A percentile compares a stretch with the other conserved stretches of the same genome.
phyloP scores from a whole-genome alignment of 768 basidiomycete species.

The Tephrocybe sp. region DNA sequence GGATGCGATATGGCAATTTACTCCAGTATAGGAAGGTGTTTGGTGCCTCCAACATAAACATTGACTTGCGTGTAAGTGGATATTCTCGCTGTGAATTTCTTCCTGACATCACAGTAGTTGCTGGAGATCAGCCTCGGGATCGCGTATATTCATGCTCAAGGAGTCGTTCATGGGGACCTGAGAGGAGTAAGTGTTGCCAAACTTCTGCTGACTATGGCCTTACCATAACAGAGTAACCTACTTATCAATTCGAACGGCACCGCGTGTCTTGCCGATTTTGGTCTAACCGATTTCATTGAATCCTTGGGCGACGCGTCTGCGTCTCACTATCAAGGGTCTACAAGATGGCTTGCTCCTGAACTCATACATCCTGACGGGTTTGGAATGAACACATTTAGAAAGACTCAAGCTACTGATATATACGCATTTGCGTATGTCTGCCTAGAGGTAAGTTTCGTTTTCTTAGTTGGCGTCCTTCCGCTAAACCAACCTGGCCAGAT shows the following conservation, averaged over 20 bases:
- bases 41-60: slow-evolving; percentile 16
- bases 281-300: slow-evolving; percentile 18
- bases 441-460: slow-evolving; percentile 9
- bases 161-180: slow-evolving; percentile 17
- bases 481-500: too few species aligned
- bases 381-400: slow-evolving; percentile 12
- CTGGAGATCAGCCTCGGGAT: slow-evolving; percentile 15
- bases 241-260: slow-evolving; percentile 15
- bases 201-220: neutral
- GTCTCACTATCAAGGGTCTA: slow-evolving; percentile 16
- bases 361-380: slow-evolving; percentile 17
- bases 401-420: slow-evolving; percentile 14
- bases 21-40: slow-evolving; percentile 16
- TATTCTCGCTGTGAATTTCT: neutral
- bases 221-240: slow-evolving; percentile 12
- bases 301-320: slow-evolving; percentile 8
- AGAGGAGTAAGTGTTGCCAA: slow-evolving; percentile 9
- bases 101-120: neutral
- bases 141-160: slow-evolving; percentile 13
- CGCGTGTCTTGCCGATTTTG: slow-evolving; percentile 18
- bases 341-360: slow-evolving; percentile 17
- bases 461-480: too few species aligned
- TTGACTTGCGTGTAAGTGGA: slow-evolving; percentile 13
- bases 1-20: slow-evolving; percentile 17
- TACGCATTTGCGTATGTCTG: slow-evolving; percentile 17